Percentiles rank a stretch among this genome's conserved stretches.
phyloP scores from a whole-genome alignment of 139 green algal species.

The Tetraselmis chui region DNA sequence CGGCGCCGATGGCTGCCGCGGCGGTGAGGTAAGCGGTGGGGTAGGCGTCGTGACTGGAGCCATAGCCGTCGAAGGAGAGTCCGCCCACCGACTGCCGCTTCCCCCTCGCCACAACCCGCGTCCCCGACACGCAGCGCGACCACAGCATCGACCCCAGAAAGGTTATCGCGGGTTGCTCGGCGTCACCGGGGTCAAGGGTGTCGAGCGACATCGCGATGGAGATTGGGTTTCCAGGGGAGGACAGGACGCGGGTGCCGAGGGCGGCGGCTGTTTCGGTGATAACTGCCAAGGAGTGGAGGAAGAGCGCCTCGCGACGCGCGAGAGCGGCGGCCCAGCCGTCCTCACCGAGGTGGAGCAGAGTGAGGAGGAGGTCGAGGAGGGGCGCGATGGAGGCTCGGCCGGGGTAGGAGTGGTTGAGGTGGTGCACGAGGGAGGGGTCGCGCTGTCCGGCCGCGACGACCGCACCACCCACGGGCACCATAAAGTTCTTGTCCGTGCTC shows the following conservation, averaged over 20 bases:
- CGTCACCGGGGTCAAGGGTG: conserved; percentile 4
- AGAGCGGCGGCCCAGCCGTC: conserved; percentile 51
- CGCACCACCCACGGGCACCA: conserved; percentile 76
- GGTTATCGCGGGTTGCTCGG: conserved; percentile 18
- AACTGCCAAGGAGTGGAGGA: background rate
- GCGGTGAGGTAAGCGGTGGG: conserved; percentile 74
- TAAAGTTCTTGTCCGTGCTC: conserved; percentile 94
- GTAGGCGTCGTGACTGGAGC: conserved; percentile 61
- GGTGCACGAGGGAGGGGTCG: conserved; percentile 28
- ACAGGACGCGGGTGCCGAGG: conserved; percentile 59
- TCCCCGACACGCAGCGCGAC: conserved; percentile 68
- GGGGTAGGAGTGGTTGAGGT: conserved; percentile 69
- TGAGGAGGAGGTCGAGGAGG: conserved; percentile 87
- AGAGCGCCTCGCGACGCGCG: conserved; percentile 49
- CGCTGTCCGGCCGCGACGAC: conserved; percentile 15
- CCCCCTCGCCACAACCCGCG: conserved; percentile 58
- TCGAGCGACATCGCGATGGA: conserved; percentile 76
- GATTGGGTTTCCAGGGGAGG: conserved; percentile 84
- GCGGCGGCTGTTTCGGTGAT: background rate
- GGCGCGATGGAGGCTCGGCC: conserved; percentile 68
- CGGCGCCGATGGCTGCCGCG: conserved; percentile 75
- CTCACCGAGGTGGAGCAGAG: conserved; percentile 80
- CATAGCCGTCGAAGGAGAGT: conserved; percentile 66
- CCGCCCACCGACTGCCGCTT: conserved; percentile 59
- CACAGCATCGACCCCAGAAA: conserved; percentile 84